A percentile compares a stretch with the other conserved stretches of the same genome.
Evolutionary conservation across 1,284 basidiomycete species (phyloP).

Genomic region (Mycosarcoma mackinlayi): DNA sequence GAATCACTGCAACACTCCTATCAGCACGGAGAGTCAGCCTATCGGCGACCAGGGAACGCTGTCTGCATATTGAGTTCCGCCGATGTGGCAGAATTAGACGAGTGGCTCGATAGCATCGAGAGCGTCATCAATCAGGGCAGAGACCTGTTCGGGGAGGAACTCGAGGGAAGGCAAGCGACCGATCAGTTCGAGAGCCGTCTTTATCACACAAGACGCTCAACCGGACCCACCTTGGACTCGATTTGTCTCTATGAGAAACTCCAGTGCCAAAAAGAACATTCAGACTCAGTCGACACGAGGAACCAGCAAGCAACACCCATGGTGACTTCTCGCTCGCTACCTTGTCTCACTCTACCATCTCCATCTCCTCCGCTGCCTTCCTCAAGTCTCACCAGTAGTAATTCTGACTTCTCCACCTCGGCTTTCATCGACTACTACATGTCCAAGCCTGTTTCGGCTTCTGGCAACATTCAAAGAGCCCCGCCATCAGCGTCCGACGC

Average conservation of each 20-base stretch:
- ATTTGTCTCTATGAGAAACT: constrained; percentile 19
- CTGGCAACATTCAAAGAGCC: background rate
- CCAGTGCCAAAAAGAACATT: background rate
- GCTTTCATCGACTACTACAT: constrained; percentile 30
- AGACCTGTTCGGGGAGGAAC: background rate
- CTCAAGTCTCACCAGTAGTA: background rate
- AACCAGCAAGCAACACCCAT: constrained; percentile 12
- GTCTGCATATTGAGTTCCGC: constrained; percentile 21
- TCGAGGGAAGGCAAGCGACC: background rate
- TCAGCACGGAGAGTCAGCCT: background rate
- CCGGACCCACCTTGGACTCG: constrained; percentile 9
- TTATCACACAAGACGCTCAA: background rate
- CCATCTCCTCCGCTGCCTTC: background rate
- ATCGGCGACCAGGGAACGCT: background rate
- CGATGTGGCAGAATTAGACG: constrained; percentile 18
- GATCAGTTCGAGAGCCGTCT: background rate
- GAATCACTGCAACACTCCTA: background rate
- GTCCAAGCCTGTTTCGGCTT: constrained; percentile 1
- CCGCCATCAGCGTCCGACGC: background rate
- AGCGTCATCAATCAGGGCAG: constrained; percentile 3
- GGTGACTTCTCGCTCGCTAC: constrained; percentile 2
- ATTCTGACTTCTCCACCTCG: constrained; percentile 14
- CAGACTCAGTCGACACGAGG: background rate
- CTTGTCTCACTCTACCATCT: background rate
- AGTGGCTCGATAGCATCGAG: constrained; percentile 19